These are phyloP conservation scores for Trichosporon faecale DNA, from an alignment of 1,284 basidiomycete species.

Conservation along the genomic window DNA sequence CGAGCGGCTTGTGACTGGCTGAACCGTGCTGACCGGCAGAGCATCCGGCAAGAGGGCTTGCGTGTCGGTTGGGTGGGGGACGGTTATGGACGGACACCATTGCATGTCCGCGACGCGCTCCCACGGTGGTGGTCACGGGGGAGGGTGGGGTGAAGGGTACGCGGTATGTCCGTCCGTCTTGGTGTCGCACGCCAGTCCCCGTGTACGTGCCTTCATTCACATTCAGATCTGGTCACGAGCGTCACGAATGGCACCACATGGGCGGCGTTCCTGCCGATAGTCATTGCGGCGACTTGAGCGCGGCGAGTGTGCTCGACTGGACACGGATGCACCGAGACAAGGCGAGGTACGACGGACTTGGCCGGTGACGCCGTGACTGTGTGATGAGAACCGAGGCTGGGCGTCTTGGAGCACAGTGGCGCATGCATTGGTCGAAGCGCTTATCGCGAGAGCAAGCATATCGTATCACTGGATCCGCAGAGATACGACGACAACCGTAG, in stretches of 20 bases:
- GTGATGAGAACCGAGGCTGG: no score
- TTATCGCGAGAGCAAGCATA: constrained; percentile 5
- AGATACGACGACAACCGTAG: not conserved
- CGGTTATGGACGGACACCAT: not conserved
- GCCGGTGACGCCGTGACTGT: not conserved
- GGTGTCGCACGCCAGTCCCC: not conserved
- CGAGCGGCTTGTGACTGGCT: no score
- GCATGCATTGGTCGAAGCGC: not conserved
- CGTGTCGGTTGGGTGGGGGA: not conserved
- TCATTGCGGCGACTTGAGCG: not conserved
- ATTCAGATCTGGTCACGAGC: not conserved
- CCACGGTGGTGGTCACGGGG: not conserved
- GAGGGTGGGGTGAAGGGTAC: not conserved
- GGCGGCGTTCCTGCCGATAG: not conserved
- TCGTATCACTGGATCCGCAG: not conserved
- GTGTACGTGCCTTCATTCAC: not conserved
- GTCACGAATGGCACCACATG: not conserved
- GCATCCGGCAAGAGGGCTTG: no score
- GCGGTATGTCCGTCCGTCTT: not conserved
- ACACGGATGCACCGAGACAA: no score
- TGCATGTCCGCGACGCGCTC: not conserved
- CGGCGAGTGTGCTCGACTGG: not conserved
- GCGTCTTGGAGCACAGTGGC: not conserved
- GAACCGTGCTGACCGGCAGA: not conserved
- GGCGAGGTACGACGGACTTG: not conserved